Evolutionary conservation across 2,329 filamentous ascomycete genomes (phyloP).

Genomic region (Lasiodiplodia sp.): DNA sequence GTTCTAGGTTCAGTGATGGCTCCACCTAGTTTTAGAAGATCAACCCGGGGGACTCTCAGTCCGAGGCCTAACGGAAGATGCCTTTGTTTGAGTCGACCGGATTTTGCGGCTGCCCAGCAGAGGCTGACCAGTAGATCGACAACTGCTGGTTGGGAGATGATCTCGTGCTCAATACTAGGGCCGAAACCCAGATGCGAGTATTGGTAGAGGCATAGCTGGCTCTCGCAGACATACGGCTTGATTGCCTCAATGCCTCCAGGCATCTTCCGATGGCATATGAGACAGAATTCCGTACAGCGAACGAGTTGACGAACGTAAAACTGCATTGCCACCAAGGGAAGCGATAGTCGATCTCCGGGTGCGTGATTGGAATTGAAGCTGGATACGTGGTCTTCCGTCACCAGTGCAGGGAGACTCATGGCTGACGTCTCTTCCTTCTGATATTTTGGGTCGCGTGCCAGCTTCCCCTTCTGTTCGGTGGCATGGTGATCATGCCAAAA

Average conservation of each 20-base stretch:
- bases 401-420: conserved; percentile 52
- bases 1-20: background rate
- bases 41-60: conserved; percentile 56
- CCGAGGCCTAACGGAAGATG: conserved; percentile 62
- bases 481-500: conserved; percentile 41
- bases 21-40: conserved; percentile 31
- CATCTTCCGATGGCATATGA: conserved; percentile 79
- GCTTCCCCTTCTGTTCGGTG: conserved; percentile 26
- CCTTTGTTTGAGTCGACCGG: background rate
- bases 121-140: conserved; percentile 86
- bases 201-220: conserved; percentile 81
- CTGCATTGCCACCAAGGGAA: conserved; percentile 71
- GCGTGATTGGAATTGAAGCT: conserved; percentile 35
- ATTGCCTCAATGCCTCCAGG: conserved; percentile 70
- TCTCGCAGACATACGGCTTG: conserved; percentile 78
- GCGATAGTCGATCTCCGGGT: conserved; percentile 51
- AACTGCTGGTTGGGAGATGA: conserved; percentile 78
- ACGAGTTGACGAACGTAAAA: conserved; percentile 79
- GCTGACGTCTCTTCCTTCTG: conserved; percentile 25
- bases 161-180: conserved; percentile 84
- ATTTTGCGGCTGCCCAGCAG: conserved; percentile 69
- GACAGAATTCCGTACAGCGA: conserved; percentile 84
- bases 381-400: conserved; percentile 60
- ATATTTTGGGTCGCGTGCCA: conserved; percentile 33
- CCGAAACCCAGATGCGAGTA: conserved; percentile 88